These are phyloP conservation scores for Phytophthora meadii DNA, from an alignment of 352 stramenopile genomes.

Conservation along the genomic window DNA sequence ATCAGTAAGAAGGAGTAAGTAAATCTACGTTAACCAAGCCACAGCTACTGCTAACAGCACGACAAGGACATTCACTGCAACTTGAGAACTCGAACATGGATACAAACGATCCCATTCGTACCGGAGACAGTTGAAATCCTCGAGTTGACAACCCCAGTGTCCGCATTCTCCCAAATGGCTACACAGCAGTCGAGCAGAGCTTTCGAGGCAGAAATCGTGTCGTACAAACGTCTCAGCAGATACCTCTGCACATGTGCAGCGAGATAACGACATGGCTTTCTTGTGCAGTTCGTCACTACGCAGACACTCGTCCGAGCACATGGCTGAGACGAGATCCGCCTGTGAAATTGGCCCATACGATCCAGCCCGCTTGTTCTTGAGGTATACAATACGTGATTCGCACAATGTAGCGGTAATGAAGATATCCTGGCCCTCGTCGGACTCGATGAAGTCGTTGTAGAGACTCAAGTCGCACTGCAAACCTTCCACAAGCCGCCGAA, in stretches of 20 bases:
- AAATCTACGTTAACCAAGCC: slow-evolving; percentile 27
- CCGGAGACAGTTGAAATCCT: slow-evolving; percentile 92
- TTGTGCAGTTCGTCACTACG: slow-evolving; percentile 81
- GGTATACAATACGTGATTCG: slow-evolving; percentile 77
- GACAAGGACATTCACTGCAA: slow-evolving; percentile 10
- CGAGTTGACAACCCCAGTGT: slow-evolving; percentile 84
- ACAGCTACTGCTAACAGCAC: slow-evolving; percentile 24
- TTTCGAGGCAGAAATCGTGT: slow-evolving; percentile 85
- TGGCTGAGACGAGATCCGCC: slow-evolving; percentile 71
- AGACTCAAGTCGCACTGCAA: slow-evolving; percentile 57
- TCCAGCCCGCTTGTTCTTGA: slow-evolving; percentile 66
- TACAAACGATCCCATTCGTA: slow-evolving; percentile 89
- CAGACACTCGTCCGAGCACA: slow-evolving; percentile 89
- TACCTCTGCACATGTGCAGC: slow-evolving; percentile 85
- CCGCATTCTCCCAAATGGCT: slow-evolving; percentile 88
- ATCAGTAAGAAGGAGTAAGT: neutral
- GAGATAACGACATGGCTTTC: slow-evolving; percentile 72
- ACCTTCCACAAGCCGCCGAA: slow-evolving; percentile 39
- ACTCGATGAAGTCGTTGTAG: slow-evolving; percentile 64
- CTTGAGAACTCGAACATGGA: slow-evolving; percentile 42
- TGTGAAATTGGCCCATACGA: slow-evolving; percentile 69
- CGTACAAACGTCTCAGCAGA: slow-evolving; percentile 69
- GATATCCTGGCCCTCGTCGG: slow-evolving; percentile 65
- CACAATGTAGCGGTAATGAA: slow-evolving; percentile 79
- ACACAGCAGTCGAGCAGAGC: slow-evolving; percentile 84